phyloP scores from a whole-genome alignment of 768 basidiomycete species.

The Suillus tomentosus region DNA sequence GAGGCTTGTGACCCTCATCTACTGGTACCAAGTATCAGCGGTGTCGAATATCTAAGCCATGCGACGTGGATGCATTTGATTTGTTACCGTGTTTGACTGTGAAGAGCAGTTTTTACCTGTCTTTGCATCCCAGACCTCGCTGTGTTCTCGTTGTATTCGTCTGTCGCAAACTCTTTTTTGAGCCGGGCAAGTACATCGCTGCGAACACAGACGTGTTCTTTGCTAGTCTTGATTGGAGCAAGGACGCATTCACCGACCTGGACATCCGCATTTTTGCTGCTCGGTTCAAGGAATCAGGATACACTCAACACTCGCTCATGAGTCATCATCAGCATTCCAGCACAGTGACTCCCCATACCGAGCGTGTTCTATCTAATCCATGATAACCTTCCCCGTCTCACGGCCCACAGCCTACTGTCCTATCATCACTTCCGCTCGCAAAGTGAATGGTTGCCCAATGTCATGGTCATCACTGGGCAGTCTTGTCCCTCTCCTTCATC shows the following conservation, averaged over 20 bases:
- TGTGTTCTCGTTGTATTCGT: neutral
- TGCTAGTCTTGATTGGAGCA: neutral
- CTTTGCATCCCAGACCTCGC: neutral
- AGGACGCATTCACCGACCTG: neutral
- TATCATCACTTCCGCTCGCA: neutral
- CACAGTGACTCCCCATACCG: neutral
- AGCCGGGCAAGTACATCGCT: neutral
- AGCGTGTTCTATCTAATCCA: neutral
- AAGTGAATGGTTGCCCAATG: no score
- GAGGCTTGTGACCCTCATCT: no score
- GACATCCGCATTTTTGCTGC: neutral
- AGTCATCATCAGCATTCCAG: neutral
- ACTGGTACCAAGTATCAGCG: no score
- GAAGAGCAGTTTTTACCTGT: neutral
- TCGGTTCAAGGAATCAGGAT: neutral
- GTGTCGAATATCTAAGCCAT: no score
- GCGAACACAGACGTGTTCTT: neutral
- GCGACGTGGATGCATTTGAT: no score
- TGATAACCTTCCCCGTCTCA: neutral
- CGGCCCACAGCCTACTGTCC: neutral
- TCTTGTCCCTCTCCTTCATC: neutral
- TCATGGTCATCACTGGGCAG: neutral
- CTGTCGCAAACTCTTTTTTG: neutral
- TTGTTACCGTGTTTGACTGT: neutral
- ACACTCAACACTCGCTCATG: neutral